Evolutionary conservation across 495 filamentous ascomycete genomes (phyloP).

Genomic region (Penicillium verhagenii): DNA sequence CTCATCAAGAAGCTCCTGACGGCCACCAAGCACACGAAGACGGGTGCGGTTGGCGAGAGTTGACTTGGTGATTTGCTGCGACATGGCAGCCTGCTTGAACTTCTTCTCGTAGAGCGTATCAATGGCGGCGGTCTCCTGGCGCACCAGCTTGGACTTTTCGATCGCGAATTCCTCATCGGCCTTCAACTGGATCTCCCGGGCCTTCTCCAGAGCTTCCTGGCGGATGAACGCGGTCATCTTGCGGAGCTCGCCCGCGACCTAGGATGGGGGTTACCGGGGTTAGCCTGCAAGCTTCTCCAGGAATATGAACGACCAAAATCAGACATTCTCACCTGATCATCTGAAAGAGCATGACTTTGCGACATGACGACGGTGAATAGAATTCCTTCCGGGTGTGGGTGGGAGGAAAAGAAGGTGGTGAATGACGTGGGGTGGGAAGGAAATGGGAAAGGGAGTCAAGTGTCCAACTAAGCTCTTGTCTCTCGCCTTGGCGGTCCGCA

Average conservation of each 20-base stretch:
- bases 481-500: slow-evolving; percentile 25
- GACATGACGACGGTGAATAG: slow-evolving; percentile 65
- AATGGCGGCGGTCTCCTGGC: slow-evolving; percentile 88
- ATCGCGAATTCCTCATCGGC: slow-evolving; percentile 98
- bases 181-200: slow-evolving; percentile 93
- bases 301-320: not conserved
- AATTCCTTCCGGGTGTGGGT: slow-evolving; percentile 5
- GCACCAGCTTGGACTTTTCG: slow-evolving; percentile 97
- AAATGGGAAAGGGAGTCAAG: slow-evolving; percentile 15
- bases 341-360: slow-evolving; percentile 87
- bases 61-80: slow-evolving; percentile 93
- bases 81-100: slow-evolving; percentile 94
- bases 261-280: slow-evolving; percentile 7
- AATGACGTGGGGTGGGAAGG: slow-evolving; percentile 25
- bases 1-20: slow-evolving; percentile 88
- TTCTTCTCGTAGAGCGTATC: slow-evolving; percentile 93
- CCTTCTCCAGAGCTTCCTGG: slow-evolving; percentile 96
- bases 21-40: slow-evolving; percentile 76
- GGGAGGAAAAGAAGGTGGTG: slow-evolving; percentile 1
- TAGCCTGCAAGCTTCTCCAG: slow-evolving; percentile 8
- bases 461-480: slow-evolving; percentile 27
- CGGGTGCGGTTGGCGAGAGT: slow-evolving; percentile 94
- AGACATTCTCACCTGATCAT: slow-evolving; percentile 70
- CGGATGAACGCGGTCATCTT: slow-evolving; percentile 99
- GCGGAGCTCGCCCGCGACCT: slow-evolving; percentile 94